phyloP scores from a whole-genome alignment of 2,329 filamentous ascomycete genomes.

The Aspergillus transmontanensis region DNA sequence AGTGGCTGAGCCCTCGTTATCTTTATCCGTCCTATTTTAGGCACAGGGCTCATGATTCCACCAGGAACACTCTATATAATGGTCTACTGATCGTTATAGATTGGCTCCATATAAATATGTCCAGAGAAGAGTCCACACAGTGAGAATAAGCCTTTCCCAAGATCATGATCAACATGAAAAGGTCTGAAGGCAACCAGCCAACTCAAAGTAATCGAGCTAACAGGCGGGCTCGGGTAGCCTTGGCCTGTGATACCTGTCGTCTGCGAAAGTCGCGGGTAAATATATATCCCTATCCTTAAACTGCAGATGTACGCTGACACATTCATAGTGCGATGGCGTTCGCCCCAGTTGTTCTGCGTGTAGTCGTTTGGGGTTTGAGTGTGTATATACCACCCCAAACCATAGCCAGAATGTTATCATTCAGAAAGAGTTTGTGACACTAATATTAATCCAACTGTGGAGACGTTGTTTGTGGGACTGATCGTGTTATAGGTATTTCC shows the following conservation, averaged over 20 bases:
- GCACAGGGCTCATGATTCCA: not conserved
- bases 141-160: not conserved
- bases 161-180: not conserved
- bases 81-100: not conserved
- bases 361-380: constrained; percentile 46
- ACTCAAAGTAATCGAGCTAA: not conserved
- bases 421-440: constrained; percentile 37
- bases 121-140: not conserved
- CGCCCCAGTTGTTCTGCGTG: constrained; percentile 49
- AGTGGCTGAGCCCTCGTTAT: not conserved
- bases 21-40: not conserved
- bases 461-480: not conserved
- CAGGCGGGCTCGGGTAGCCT: constrained; percentile 42
- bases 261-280: constrained; percentile 32
- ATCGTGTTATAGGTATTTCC: constrained; percentile 17
- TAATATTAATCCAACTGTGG: not conserved
- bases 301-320: not conserved
- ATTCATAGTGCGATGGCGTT: constrained; percentile 46
- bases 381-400: constrained; percentile 43
- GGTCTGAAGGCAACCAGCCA: not conserved
- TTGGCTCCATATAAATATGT: not conserved
- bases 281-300: not conserved
- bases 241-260: constrained; percentile 44
- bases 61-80: not conserved
- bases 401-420: constrained; percentile 43